Base-by-base conservation (phyloP, 1,284 basidiomycete species). In the Mycosarcoma maydis region DNA sequence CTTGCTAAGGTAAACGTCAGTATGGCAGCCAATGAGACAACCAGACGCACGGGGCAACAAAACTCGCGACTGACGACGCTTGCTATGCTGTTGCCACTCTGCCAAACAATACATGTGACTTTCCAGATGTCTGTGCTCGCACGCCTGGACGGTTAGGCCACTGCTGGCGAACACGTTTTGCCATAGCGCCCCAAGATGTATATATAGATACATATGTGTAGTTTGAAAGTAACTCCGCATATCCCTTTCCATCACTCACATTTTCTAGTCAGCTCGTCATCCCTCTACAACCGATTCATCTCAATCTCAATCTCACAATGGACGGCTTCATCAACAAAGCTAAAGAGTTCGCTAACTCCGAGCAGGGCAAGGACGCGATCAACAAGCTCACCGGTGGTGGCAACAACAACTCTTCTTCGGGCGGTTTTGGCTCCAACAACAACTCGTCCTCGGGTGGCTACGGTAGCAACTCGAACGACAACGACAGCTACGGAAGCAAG, bases 251-350 rank as follows among this genome's bases (percentile, higher is more conserved):
- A n/a, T n/a, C n/a, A n/a, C n/a, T n/a, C n/a, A n/a, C n/a, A n/a
- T n/a, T n/a, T n/a, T n/a, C n/a, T n/a, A n/a, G n/a, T n/a, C n/a
- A n/a, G n/a, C n/a, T n/a, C n/a, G n/a, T n/a, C n/a, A n/a, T n/a
- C n/a, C n/a, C n/a, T n/a, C n/a, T n/a, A n/a, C n/a, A n/a, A n/a
- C n/a, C n/a, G n/a, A n/a, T n/a, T n/a, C n/a, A n/a, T n/a, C n/a
- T n/a, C n/a, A n/a, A 39, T 7, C 23, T 14, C 11, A 20, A 22
- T n/a, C 20, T 48, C 66, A 72, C n/a, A 17, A 76, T 76, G 74
- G 71, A 73, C 30, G 47, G 51, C 23, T 68, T 76, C 59, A 60
- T 76, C 52, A 73, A 76, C 68, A 68, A 76, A 60, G 74, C 72
- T 24, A 74, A 74, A 61, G 65, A 76, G 51, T 76, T 74, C 42